Evolutionary conservation across 805 yeast genomes (phyloP), one percentile per base, ranked within the genome.

Genomic region (Saccharomycopsis schoenii): DNA sequence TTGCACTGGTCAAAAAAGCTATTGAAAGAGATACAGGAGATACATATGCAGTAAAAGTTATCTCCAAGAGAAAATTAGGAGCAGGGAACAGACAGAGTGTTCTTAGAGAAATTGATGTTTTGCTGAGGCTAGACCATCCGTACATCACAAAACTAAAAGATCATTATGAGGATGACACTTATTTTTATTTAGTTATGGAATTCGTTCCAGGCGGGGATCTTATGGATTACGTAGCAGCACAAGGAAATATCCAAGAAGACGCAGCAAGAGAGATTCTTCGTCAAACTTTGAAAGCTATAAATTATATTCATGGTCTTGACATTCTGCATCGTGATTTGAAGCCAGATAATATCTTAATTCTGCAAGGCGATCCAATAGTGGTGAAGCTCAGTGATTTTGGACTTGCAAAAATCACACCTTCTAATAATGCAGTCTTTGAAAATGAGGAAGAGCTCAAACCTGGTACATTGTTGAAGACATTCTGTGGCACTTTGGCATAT

Each of bases 361-460:
- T 89, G 68, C 88, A 85, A 68, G 96, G 90, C 69, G 94, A 89
- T 68, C 98, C 97, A 0, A 94, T 92, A 4, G 71, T 83, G 17
- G 86, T 94, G n/a, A 94, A 94, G 70, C 88, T 94, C 47, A 89
- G 97, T 2, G 99, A 94, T 74, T 94, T 94, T 74, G 99, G 99
- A 0, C 76, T 94, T 55, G 99, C 99, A 0, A 94, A 94, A 72
- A 84, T 90, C 34, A 55, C 56, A 3, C 52, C 52, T 24, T 25
- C 41, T 3, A 43, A 56, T 24, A 39, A 12, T 15, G 52, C 21
- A n/a, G 24, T 15, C 4, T 17, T 41, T 19, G 50, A 19, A 24
- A n/a, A 17, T 29, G 39, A 40, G 15, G 58, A 29, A 56, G 47
- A 54, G 2, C 17, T 54, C 2, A 84, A 91, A 64, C 94, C 87